phyloP scores from a whole-genome alignment of 371 early-diverging fungal genomes.

The Coemansia sp. region DNA sequence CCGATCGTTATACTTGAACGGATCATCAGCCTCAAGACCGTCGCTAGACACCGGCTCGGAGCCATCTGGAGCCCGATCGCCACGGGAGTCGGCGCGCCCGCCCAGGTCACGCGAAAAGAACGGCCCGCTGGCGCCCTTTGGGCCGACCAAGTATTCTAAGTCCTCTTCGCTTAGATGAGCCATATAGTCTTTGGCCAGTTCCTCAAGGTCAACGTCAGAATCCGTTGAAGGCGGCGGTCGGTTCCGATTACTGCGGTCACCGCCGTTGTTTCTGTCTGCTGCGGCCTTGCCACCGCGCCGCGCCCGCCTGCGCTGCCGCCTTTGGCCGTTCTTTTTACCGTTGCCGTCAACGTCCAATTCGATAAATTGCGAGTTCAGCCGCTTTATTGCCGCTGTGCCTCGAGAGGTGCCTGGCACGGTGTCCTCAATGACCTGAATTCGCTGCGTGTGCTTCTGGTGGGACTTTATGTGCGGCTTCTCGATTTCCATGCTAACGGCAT shows the following conservation, averaged over 20 bases:
- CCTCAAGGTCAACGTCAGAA: slow-evolving; percentile 13
- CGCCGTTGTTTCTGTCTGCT: background rate
- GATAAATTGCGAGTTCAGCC: slow-evolving; percentile 28
- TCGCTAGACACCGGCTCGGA: background rate
- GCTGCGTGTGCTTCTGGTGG: background rate
- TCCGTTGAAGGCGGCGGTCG: slow-evolving; percentile 7
- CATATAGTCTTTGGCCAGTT: slow-evolving; percentile 26
- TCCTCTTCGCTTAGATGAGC: slow-evolving; percentile 27
- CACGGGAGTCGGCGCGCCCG: background rate
- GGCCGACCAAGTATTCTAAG: slow-evolving; percentile 7
- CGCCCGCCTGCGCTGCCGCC: background rate
- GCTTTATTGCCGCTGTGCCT: background rate
- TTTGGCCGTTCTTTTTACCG: too few species aligned
- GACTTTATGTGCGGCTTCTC: background rate
- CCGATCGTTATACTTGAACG: slow-evolving; percentile 25
- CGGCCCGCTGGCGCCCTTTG: background rate
- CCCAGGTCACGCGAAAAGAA: slow-evolving; percentile 29
- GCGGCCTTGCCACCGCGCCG: slow-evolving; percentile 4
- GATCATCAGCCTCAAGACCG: slow-evolving; percentile 20
- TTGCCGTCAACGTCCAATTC: slow-evolving; percentile 9
- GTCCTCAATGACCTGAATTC: slow-evolving; percentile 23
- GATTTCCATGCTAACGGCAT: background rate
- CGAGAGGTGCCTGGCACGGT: background rate
- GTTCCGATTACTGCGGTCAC: background rate
- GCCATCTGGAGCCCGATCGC: background rate